Percentiles rank a stretch among this genome's conserved stretches.
These are phyloP conservation scores for Pogostemon cablin DNA, from an alignment of 257 asterid genomes.

Conservation along the genomic window DNA sequence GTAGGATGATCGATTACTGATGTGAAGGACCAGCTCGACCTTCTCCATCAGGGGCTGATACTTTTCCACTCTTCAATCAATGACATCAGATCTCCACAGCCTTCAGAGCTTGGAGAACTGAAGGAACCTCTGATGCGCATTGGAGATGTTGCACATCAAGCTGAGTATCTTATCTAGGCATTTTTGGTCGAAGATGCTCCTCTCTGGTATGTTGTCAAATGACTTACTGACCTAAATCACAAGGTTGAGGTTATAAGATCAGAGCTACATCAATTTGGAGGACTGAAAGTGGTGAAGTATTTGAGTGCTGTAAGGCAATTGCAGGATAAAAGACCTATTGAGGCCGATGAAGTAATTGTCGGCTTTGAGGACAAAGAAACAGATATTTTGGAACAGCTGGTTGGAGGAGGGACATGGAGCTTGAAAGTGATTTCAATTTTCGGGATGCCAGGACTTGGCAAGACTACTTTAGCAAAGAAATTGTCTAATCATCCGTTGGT, in stretches of 20 bases:
- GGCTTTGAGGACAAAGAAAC: constrained; percentile 29
- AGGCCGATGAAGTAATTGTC: background rate
- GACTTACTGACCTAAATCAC: constrained; percentile 9
- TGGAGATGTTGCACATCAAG: constrained; percentile 32
- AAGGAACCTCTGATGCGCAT: background rate
- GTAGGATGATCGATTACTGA: constrained; percentile 7
- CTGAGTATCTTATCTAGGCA: constrained; percentile 25
- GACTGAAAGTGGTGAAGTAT: background rate
- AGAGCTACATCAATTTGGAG: background rate
- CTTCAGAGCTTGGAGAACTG: constrained; percentile 8
- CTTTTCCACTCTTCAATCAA: background rate
- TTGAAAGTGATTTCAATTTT: constrained; percentile 33
- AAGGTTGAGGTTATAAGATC: constrained; percentile 1
- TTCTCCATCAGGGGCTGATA: background rate
- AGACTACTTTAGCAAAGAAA: constrained; percentile 37
- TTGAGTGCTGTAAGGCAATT: background rate
- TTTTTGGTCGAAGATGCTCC: constrained; percentile 23
- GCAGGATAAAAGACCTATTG: too few relatives aligned
- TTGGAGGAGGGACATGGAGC: background rate
- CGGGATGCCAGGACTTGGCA: constrained; percentile 47
- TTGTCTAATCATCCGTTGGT: constrained; percentile 27
- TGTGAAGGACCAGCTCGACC: background rate
- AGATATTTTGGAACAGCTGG: constrained; percentile 12
- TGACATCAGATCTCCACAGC: background rate
- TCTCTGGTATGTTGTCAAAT: too few relatives aligned